Percentiles rank a stretch among this genome's conserved stretches.
Evolutionary conservation across 2,329 filamentous ascomycete genomes (phyloP).

Genomic region (Penicillium sclerotigenum): DNA sequence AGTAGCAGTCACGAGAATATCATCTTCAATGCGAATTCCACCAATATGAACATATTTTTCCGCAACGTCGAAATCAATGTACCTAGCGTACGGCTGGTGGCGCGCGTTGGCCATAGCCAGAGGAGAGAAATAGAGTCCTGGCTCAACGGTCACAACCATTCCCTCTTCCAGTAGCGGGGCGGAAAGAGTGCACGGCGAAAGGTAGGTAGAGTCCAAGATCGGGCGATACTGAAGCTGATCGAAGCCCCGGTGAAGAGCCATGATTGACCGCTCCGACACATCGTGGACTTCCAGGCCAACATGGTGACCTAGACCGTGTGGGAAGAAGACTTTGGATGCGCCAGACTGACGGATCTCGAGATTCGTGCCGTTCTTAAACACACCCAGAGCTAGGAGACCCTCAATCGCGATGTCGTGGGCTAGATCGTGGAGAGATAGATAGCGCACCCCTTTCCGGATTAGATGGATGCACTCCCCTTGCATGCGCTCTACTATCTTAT

Average conservation of each 20-base stretch:
- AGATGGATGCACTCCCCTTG: conserved; percentile 71
- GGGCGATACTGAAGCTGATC: not conserved
- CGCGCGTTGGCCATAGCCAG: conserved; percentile 37
- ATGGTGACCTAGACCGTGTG: conserved; percentile 59
- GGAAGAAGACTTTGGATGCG: conserved; percentile 41
- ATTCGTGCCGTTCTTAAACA: conserved; percentile 63
- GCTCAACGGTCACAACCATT: conserved; percentile 57
- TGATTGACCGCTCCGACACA: conserved; percentile 39
- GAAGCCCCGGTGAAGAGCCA: conserved; percentile 16
- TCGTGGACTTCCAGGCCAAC: conserved; percentile 47
- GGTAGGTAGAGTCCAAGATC: conserved; percentile 11
- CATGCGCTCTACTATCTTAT: conserved; percentile 83
- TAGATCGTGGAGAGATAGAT: conserved; percentile 76
- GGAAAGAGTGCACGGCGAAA: conserved; percentile 33
- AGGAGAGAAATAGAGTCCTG: conserved; percentile 48
- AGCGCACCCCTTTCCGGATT: conserved; percentile 70
- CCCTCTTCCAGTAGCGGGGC: conserved; percentile 46
- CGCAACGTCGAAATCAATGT: conserved; percentile 41
- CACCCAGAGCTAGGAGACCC: conserved; percentile 71
- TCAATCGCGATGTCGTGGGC: conserved; percentile 81
- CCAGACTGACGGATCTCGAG: conserved; percentile 46
- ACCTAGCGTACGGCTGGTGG: conserved; percentile 31
- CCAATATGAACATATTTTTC: conserved; percentile 42
- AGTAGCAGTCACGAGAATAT: conserved; percentile 66
- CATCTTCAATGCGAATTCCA: conserved; percentile 50